Percentiles rank a stretch among this genome's conserved stretches.
Evolutionary conservation across 1,139 yeast species (phyloP).

Genomic region (Suzukiozyma palmioleophila): DNA sequence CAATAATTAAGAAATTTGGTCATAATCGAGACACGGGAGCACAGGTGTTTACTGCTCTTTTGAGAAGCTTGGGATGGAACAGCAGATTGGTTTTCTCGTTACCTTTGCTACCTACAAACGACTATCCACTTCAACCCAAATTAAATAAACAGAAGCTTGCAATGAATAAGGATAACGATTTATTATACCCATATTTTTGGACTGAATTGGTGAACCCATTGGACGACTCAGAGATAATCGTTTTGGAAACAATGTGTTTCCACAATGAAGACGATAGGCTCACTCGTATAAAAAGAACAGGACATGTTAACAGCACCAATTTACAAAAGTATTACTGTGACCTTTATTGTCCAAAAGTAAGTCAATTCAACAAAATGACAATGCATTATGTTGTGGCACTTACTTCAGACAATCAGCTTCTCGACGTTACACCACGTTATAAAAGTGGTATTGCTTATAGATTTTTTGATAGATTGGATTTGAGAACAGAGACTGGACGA

Average conservation of each 20-base stretch:
- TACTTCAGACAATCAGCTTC: constrained; percentile 14
- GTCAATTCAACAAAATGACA: constrained; percentile 28
- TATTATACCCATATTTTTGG: constrained; percentile 39
- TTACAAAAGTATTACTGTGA: constrained; percentile 13
- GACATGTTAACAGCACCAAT: constrained; percentile 1
- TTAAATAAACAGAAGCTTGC: constrained; percentile 18
- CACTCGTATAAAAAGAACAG: constrained; percentile 17
- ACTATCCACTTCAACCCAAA: constrained; percentile 15
- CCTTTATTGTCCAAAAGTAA: constrained; percentile 20
- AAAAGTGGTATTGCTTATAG: constrained; percentile 32
- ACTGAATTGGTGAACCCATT: constrained; percentile 36
- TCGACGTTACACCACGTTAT: constrained; percentile 35
- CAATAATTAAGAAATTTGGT: constrained; percentile 20
- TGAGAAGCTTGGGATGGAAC: constrained; percentile 30
- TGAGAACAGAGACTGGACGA: constrained; percentile 28
- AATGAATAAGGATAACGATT: constrained; percentile 30
- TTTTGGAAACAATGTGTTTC: constrained; percentile 30
- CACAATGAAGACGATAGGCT: constrained; percentile 28
- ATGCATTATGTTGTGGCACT: constrained; percentile 32
- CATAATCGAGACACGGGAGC: constrained; percentile 39
- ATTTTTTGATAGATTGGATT: constrained; percentile 27
- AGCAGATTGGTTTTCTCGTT: constrained; percentile 32
- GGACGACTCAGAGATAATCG: constrained; percentile 21
- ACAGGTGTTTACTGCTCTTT: constrained; percentile 29
- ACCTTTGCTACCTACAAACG: constrained; percentile 22